These are phyloP conservation scores for Hemileccinum rubropunctum DNA, from an alignment of 768 basidiomycete genomes.

Conservation along the genomic window DNA sequence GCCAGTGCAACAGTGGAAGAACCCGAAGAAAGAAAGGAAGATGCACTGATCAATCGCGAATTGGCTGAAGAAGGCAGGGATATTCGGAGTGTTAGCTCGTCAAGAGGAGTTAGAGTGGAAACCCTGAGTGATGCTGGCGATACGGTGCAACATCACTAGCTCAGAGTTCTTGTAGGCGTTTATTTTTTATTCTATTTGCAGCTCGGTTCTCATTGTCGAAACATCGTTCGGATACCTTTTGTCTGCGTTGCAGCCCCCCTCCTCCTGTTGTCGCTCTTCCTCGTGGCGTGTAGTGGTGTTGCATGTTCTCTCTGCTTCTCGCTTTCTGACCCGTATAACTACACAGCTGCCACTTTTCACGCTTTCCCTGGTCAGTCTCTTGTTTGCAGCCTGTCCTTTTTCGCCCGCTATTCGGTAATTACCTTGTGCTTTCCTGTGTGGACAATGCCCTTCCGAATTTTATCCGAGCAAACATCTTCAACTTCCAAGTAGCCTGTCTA, in stretches of 20 bases:
- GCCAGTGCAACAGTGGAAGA: slow-evolving; percentile 68
- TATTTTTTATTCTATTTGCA: slow-evolving; percentile 36
- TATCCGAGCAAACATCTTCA: slow-evolving; percentile 14
- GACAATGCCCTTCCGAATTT: slow-evolving; percentile 18
- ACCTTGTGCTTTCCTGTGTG: slow-evolving; percentile 22
- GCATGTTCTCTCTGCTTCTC: slow-evolving; percentile 27
- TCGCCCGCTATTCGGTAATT: slow-evolving; percentile 29
- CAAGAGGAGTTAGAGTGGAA: slow-evolving; percentile 77
- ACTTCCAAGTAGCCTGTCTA: slow-evolving; percentile 20
- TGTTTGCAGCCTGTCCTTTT: slow-evolving; percentile 26
- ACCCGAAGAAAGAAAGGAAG: slow-evolving; percentile 40
- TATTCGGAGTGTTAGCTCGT: slow-evolving; percentile 78
- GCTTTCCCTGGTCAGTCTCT: slow-evolving; percentile 21
- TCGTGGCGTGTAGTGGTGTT: slow-evolving; percentile 30
- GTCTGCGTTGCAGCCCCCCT: slow-evolving; percentile 20
- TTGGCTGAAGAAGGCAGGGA: slow-evolving; percentile 89
- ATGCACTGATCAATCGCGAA: slow-evolving; percentile 58
- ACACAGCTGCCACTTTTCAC: slow-evolving; percentile 28
- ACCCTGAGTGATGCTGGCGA: slow-evolving; percentile 56
- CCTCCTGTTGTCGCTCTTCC: slow-evolving; percentile 29
- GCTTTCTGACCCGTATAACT: slow-evolving; percentile 29
- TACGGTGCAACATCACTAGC: slow-evolving; percentile 45
- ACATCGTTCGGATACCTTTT: slow-evolving; percentile 35
- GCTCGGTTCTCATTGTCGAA: slow-evolving; percentile 33
- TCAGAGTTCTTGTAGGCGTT: slow-evolving; percentile 34